These are phyloP conservation scores for Colletotrichum sp. DNA, from an alignment of 2,329 filamentous ascomycete species.

Conservation along the genomic window DNA sequence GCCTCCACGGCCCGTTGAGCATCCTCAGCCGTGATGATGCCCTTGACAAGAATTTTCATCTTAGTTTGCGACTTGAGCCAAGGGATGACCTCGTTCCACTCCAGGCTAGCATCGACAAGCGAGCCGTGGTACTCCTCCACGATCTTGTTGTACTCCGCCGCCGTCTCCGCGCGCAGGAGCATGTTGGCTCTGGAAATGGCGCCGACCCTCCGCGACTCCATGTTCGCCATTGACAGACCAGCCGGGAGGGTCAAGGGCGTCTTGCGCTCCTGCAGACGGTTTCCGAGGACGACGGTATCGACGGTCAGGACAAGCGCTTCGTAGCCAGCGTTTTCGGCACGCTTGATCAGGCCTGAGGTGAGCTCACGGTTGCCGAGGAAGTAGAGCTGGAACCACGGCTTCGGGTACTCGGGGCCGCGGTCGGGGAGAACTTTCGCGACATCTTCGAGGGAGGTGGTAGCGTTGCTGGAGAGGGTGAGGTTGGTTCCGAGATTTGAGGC, in stretches of 20 bases:
- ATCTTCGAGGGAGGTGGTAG: constrained; percentile 32
- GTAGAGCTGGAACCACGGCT: constrained; percentile 29
- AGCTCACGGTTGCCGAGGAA: constrained; percentile 24
- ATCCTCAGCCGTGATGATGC: constrained; percentile 24
- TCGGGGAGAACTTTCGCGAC: constrained; percentile 23
- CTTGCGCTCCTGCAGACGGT: constrained; percentile 32
- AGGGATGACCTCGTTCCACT: constrained; percentile 26
- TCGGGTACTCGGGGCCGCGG: constrained; percentile 15
- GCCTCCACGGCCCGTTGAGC: constrained; percentile 24
- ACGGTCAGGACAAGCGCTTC: constrained; percentile 32
- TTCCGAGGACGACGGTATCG: constrained; percentile 33
- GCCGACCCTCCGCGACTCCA: background rate
- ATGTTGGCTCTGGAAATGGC: constrained; percentile 24
- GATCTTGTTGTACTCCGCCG: constrained; percentile 9
- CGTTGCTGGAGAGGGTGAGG: constrained; percentile 30
- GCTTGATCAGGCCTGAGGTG: constrained; percentile 26
- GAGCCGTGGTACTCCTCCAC: background rate
- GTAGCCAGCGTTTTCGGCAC: constrained; percentile 31
- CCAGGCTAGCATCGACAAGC: constrained; percentile 24
- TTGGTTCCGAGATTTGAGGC: constrained; percentile 26
- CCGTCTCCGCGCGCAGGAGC: constrained; percentile 12
- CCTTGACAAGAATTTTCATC: constrained; percentile 29
- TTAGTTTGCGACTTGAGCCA: constrained; percentile 26
- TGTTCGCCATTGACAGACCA: constrained; percentile 27
- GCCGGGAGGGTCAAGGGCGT: constrained; percentile 25